Conservation (phyloP, 2,329 filamentous ascomycete species). For the Sphaerulina vaccinii region DNA sequence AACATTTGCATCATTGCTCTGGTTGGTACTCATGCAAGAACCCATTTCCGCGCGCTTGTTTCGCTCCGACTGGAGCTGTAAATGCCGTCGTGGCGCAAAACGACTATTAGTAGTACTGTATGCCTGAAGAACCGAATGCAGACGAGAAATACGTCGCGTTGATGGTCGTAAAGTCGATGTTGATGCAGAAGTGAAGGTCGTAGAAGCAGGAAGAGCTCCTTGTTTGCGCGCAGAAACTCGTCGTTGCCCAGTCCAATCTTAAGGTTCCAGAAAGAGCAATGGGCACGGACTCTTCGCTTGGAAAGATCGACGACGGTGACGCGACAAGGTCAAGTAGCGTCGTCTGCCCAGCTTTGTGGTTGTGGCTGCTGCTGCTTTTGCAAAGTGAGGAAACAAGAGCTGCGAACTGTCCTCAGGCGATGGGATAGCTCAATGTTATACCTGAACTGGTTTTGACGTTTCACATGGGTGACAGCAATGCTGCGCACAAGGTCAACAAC, state of each 20-base stretch:
- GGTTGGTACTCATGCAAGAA: slow-evolving; percentile 7
- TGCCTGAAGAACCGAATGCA: not conserved
- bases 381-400: not conserved
- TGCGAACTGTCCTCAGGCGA: not conserved
- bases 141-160: not conserved
- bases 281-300: not conserved
- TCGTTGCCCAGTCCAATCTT: not conserved
- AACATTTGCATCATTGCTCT: slow-evolving; percentile 30
- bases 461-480: not conserved
- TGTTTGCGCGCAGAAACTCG: not conserved
- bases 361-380: not conserved
- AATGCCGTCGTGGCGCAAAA: slow-evolving; percentile 3
- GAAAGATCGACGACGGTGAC: not conserved
- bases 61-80: slow-evolving; percentile 9
- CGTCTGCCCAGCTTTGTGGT: not conserved
- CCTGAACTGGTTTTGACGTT: not conserved
- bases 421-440: not conserved
- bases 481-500: not conserved
- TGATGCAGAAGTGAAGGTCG: not conserved
- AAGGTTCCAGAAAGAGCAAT: not conserved
- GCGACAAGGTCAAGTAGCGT: not conserved
- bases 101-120: not conserved
- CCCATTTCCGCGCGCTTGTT: slow-evolving; percentile 3
- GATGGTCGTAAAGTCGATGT: not conserved
- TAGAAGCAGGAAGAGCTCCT: not conserved